phyloP scores from a whole-genome alignment of 352 stramenopile genomes.

The Paralagenidium karlingii region DNA sequence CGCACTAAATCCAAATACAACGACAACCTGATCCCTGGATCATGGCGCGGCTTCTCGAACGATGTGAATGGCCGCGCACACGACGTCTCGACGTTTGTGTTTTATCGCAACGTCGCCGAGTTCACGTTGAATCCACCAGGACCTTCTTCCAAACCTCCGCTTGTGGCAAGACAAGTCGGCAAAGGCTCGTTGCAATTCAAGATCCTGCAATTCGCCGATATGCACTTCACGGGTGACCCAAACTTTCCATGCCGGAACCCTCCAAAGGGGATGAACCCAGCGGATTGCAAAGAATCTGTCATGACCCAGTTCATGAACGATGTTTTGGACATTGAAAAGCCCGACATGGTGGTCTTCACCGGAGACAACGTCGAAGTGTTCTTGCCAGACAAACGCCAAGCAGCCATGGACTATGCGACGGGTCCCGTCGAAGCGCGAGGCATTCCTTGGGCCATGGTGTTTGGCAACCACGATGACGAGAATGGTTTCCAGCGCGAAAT shows the following conservation, averaged over 20 bases:
- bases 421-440: slow-evolving; percentile 16
- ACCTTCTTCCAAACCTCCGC: too few relatives aligned
- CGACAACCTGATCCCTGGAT: too few relatives aligned
- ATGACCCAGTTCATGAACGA: slow-evolving; percentile 39
- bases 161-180: too few relatives aligned
- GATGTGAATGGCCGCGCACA: slow-evolving; percentile 2
- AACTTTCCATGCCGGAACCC: slow-evolving; percentile 14
- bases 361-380: slow-evolving; percentile 44
- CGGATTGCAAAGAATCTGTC: slow-evolving; percentile 24
- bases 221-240: slow-evolving; percentile 38
- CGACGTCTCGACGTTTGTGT: too few relatives aligned
- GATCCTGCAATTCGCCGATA: slow-evolving; percentile 56
- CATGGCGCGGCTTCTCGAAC: too few relatives aligned
- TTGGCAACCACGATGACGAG: slow-evolving; percentile 58
- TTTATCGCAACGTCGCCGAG: too few relatives aligned
- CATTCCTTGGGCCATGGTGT: slow-evolving; percentile 43
- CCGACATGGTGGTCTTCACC: slow-evolving; percentile 53
- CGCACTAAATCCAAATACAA: too few relatives aligned
- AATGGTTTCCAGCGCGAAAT: slow-evolving; percentile 21
- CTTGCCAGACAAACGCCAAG: slow-evolving; percentile 7
- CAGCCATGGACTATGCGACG: slow-evolving; percentile 21
- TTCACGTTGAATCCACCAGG: too few relatives aligned
- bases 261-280: slow-evolving; percentile 8
- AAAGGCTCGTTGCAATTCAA: slow-evolving; percentile 31
- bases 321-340: slow-evolving; percentile 39